phyloP scores from a whole-genome alignment of 371 early-diverging fungal genomes.

The Parasitella parasitica region DNA sequence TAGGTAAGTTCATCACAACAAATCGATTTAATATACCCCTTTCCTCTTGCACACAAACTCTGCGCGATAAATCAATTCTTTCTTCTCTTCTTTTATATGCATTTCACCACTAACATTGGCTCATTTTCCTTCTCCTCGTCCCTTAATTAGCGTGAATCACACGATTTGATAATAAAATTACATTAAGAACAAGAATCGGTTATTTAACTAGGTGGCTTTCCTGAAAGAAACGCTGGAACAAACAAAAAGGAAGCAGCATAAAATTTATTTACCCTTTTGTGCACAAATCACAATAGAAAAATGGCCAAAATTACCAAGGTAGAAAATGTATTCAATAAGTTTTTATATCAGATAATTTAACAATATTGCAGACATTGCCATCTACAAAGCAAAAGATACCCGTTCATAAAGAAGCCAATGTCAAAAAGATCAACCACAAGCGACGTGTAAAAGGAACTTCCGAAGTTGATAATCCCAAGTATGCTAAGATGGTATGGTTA shows the following conservation, averaged over 20 bases:
- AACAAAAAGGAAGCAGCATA: background rate
- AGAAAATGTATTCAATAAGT: background rate
- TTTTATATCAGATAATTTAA: background rate
- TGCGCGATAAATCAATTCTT: no score
- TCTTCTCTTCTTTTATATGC: background rate
- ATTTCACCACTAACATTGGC: background rate
- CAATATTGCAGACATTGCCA: background rate
- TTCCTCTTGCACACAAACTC: no score
- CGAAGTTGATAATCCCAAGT: constrained; percentile 30
- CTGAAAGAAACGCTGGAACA: background rate
- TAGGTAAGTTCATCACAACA: no score
- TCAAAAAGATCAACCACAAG: constrained; percentile 7
- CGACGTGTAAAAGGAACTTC: constrained; percentile 17
- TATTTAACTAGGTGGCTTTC: background rate
- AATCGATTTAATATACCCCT: background rate
- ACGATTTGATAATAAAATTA: background rate
- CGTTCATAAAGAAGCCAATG: background rate
- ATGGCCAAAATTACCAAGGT: background rate
- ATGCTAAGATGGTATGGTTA: constrained; percentile 12
- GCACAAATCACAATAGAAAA: constrained; percentile 27
- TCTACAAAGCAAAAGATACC: constrained; percentile 3
- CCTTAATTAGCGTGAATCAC: background rate
- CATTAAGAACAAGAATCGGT: background rate
- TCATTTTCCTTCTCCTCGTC: background rate
- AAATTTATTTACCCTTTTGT: background rate